These are phyloP conservation scores for Penicillium sp. DNA, from an alignment of 2,329 filamentous ascomycete species.

Conservation along the genomic window DNA sequence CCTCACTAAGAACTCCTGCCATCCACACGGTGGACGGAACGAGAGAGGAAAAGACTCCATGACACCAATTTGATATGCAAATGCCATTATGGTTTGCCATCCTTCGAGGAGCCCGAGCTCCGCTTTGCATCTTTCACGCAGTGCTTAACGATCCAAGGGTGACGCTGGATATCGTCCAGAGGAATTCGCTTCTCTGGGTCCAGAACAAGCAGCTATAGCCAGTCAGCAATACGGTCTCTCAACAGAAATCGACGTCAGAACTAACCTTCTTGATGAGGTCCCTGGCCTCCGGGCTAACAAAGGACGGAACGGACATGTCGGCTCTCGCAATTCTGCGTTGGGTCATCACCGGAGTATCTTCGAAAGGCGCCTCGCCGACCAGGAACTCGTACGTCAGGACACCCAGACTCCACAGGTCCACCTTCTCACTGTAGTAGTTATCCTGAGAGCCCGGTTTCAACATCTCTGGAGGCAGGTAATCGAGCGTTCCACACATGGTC, in stretches of 20 bases:
- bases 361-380: constrained; percentile 93
- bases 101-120: constrained; percentile 39
- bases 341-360: constrained; percentile 93
- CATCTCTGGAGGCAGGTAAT: constrained; percentile 99
- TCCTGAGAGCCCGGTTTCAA: constrained; percentile 75
- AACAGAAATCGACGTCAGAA: not conserved
- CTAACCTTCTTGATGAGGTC: constrained; percentile 86
- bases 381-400: constrained; percentile 96
- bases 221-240: constrained; percentile 19
- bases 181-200: constrained; percentile 92
- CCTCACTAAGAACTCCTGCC: not conserved
- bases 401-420: constrained; percentile 93
- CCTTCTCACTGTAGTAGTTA: constrained; percentile 91
- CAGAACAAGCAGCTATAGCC: constrained; percentile 71
- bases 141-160: constrained; percentile 97
- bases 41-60: constrained; percentile 17
- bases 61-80: constrained; percentile 20
- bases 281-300: constrained; percentile 83
- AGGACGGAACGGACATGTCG: constrained; percentile 89
- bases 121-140: constrained; percentile 61
- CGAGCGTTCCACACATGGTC: constrained; percentile 95
- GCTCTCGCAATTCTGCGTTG: constrained; percentile 82
- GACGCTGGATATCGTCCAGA: constrained; percentile 80
- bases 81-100: constrained; percentile 30
- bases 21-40: constrained; percentile 2